These are phyloP conservation scores for Posidonia oceanica DNA, from an alignment of 116 monocot species.

Conservation along the genomic window DNA sequence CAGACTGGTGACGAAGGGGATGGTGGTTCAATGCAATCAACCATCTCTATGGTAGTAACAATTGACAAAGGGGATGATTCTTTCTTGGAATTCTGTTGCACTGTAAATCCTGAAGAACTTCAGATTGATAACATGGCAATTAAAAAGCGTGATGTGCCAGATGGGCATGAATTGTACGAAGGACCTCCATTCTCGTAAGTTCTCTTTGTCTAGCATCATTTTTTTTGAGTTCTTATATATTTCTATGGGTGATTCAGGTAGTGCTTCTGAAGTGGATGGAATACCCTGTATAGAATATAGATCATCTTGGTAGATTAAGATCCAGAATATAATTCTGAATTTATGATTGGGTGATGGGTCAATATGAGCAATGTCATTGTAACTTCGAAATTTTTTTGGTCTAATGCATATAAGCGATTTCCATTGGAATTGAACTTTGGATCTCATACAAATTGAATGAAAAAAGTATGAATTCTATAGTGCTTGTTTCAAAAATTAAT, in stretches of 20 bases:
- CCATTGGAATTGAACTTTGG: too few relatives aligned
- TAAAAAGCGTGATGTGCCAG: slow-evolving; percentile 29
- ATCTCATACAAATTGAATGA: too few relatives aligned
- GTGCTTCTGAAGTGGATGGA: too few relatives aligned
- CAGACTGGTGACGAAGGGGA: slow-evolving; percentile 14
- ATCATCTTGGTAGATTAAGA: too few relatives aligned
- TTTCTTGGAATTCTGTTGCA: slow-evolving; percentile 57
- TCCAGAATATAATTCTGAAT: too few relatives aligned
- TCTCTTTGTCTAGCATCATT: neutral
- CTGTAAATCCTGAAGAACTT: slow-evolving; percentile 35
- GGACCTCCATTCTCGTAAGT: slow-evolving; percentile 77
- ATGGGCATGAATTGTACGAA: slow-evolving; percentile 36
- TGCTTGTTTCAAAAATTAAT: too few relatives aligned
- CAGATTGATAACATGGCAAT: slow-evolving; percentile 46
- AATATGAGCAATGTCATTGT: too few relatives aligned
- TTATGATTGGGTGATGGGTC: too few relatives aligned
- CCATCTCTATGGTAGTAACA: slow-evolving; percentile 42
- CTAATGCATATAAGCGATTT: too few relatives aligned
- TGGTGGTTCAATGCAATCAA: slow-evolving; percentile 13
- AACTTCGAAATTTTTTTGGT: too few relatives aligned
- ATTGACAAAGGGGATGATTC: slow-evolving; percentile 52
- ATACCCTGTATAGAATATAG: too few relatives aligned
- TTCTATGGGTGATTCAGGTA: neutral
- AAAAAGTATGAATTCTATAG: too few relatives aligned
- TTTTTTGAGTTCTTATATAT: neutral